Conservation (phyloP, 352 stramenopile genomes). For the Hyaloperonospora brassicae region DNA sequence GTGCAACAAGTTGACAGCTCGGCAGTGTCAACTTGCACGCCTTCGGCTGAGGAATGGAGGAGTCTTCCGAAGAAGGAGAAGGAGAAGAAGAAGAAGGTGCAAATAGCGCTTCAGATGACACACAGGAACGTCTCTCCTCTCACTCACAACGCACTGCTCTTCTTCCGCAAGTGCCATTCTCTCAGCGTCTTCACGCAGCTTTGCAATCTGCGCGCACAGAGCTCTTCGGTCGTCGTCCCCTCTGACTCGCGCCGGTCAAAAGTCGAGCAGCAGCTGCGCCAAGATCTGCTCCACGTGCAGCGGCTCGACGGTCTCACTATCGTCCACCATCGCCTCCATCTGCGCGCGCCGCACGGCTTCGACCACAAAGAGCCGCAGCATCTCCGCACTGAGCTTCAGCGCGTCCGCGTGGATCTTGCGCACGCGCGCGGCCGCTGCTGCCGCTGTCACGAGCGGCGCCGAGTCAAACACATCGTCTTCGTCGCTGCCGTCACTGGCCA, state of each 20-base stretch:
- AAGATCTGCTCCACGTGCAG: conserved; percentile 77
- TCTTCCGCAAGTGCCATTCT: too few species aligned
- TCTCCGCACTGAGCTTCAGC: conserved; percentile 68
- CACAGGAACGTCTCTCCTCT: too few species aligned
- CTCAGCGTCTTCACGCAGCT: conserved; percentile 2
- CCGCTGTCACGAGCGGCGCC: conserved; percentile 21
- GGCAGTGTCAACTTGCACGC: not conserved
- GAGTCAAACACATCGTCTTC: conserved; percentile 44
- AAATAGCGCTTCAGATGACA: too few species aligned
- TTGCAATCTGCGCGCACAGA: not conserved
- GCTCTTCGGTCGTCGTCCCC: not conserved
- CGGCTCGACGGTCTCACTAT: conserved; percentile 59
- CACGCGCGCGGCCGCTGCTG: conserved; percentile 27
- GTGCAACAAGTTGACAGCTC: conserved; percentile 4
- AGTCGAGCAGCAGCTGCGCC: conserved; percentile 73
- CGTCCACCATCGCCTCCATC: conserved; percentile 83
- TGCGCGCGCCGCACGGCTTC: conserved; percentile 71
- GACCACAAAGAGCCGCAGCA: conserved; percentile 67
- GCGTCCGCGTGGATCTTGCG: conserved; percentile 70
- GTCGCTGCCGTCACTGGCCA: conserved; percentile 28
- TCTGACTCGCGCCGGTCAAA: conserved; percentile 25
- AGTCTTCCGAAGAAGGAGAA: too few species aligned
- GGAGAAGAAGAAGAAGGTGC: too few species aligned
- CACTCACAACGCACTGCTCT: too few species aligned
- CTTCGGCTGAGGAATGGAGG: too few species aligned